Percentiles rank a stretch among this genome's conserved stretches.
Evolutionary conservation across 2,329 filamentous ascomycete species (phyloP).

Genomic region (Hypoxylon sp.): DNA sequence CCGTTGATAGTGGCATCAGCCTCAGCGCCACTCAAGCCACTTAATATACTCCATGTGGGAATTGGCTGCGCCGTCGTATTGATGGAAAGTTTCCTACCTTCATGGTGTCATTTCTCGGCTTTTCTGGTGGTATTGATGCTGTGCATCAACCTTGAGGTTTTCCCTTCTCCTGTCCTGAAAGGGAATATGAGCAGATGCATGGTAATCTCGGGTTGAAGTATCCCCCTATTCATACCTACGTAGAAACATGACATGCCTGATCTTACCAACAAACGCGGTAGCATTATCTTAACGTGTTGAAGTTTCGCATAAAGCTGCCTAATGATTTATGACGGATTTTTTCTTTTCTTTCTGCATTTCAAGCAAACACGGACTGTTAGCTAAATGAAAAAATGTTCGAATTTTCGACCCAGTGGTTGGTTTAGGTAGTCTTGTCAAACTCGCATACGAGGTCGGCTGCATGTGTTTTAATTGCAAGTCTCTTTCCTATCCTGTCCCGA

Average conservation of each 20-base stretch:
- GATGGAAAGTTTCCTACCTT: constrained; percentile 2
- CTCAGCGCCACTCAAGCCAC: constrained; percentile 36
- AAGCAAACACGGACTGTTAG: constrained; percentile 4
- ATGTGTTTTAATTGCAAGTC: constrained; percentile 30
- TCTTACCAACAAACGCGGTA: neutral
- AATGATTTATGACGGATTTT: constrained; percentile 14
- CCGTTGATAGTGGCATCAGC: constrained; percentile 22
- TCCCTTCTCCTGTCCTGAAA: neutral
- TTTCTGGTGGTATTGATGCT: neutral
- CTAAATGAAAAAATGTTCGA: neutral
- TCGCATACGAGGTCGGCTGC: constrained; percentile 44
- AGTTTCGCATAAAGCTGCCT: neutral
- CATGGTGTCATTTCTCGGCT: neutral
- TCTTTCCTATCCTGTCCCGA: constrained; percentile 22
- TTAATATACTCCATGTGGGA: constrained; percentile 35
- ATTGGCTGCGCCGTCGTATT: constrained; percentile 17
- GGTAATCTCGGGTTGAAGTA: constrained; percentile 2
- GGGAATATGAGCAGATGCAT: constrained; percentile 2
- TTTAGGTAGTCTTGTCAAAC: constrained; percentile 19
- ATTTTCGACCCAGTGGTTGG: constrained; percentile 13
- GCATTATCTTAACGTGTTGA: constrained; percentile 4
- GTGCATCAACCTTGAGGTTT: neutral
- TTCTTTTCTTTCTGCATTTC: constrained; percentile 6
- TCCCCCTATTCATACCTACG: too few species aligned
- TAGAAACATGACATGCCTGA: constrained; percentile 3